Base-by-base conservation (phyloP, 2,329 filamentous ascomycete species). In the Aquanectria penicillioides region DNA sequence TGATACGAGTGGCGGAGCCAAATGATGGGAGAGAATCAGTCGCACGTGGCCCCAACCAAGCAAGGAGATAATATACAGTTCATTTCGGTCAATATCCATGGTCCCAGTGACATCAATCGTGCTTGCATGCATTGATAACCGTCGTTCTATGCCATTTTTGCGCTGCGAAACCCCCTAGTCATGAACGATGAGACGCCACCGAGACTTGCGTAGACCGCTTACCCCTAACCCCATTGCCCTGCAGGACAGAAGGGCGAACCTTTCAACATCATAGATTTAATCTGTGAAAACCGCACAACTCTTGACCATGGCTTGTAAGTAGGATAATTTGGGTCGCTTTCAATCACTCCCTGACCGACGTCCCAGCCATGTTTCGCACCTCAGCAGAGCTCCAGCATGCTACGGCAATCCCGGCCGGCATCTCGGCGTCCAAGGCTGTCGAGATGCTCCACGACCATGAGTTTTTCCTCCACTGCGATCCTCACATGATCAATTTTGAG, bases 391-490 rank as follows among this genome's bases (percentile, higher is more conserved):
- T 85, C 15, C 65, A 70, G 48, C 81, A 85, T 71, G 67, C 68
- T 31, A 78, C 80, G 25, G 64, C 74, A 49, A 71, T 85, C 53
- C 82, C 83, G 0, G 59, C 69, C 2, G 75, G 71, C 25, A 69
- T 71, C 31, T 67, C 77, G 29, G 68, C 61, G 12, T 64, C 74
- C 18, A 72, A 75, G 38, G 78, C 72, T n/a, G 66, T 85, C 26
- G 70, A 76, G 23, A 74, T 79, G 50, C 79, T 86, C 25, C 83
- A 84, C 22, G 78, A 83, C 65, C 81, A 84, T 64, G 76, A 75
- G 28, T 81, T 82, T 73, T 82, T 85, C 71, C 75, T 87, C 40
- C 62, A 74, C 36, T 83, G 81, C 72, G 79, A 85, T 62, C 83
- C 84, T 43, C 82, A 84, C 73, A 77, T 82, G 70, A 67, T 75